These are phyloP conservation scores for Haberlea rhodopensis DNA, from an alignment of 257 asterid species.

Conservation along the genomic window DNA sequence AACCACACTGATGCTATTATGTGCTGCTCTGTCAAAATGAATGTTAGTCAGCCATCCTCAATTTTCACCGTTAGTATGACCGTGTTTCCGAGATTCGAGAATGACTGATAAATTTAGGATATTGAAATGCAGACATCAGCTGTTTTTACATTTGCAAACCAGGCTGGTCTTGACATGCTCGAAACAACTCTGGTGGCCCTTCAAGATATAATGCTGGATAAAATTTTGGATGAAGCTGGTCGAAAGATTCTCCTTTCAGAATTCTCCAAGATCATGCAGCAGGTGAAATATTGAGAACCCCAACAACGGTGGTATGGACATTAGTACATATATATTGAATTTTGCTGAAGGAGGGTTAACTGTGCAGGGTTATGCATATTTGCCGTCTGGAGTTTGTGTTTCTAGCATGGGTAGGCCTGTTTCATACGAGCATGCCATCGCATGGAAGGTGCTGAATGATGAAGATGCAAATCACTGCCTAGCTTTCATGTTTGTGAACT, in stretches of 20 bases:
- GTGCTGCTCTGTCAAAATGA: constrained; percentile 91
- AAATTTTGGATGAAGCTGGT: constrained; percentile 79
- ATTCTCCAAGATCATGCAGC: constrained; percentile 92
- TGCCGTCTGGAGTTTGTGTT: constrained; percentile 75
- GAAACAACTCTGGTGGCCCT: constrained; percentile 89
- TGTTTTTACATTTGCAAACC: constrained; percentile 82
- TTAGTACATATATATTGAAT: no score
- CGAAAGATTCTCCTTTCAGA: constrained; percentile 72
- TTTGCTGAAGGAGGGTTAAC: no score
- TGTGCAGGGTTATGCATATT: constrained; percentile 71
- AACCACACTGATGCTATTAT: constrained; percentile 78
- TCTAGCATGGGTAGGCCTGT: constrained; percentile 95
- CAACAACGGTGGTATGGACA: background rate
- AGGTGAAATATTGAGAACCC: constrained; percentile 34
- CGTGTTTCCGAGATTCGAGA: background rate
- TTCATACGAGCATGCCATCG: constrained; percentile 78
- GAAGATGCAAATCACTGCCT: constrained; percentile 79
- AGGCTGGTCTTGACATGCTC: constrained; percentile 98
- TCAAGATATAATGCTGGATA: constrained; percentile 88
- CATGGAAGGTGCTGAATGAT: constrained; percentile 85
- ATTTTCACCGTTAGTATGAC: background rate
- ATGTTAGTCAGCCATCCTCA: constrained; percentile 44
- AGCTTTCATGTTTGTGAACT: constrained; percentile 90
- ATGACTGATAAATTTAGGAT: background rate
- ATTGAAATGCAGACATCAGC: constrained; percentile 64